Evolutionary conservation across 352 stramenopile genomes (phyloP), one percentile per base, ranked within the genome.

Genomic region (Phytophthora uliginosa): DNA sequence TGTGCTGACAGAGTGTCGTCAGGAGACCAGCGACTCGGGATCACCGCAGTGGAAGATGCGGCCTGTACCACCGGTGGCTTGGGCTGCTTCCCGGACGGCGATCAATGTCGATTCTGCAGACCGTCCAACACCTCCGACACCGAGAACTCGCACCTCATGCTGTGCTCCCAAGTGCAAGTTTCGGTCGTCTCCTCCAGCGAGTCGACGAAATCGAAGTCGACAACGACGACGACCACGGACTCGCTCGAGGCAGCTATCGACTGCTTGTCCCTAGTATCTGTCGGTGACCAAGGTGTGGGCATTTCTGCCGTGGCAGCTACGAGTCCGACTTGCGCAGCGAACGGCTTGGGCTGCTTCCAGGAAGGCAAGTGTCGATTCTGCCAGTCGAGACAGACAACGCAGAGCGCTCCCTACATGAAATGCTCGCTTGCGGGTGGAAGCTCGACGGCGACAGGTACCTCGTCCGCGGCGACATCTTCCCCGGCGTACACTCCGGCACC

Each of bases 321-420:
- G 6, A 76, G 18, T n/a, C 64, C 69, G 9, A 60, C 74, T 12
- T 81, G 74, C 31, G 34, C 57, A 55, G 22, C 38, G 8, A 76
- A 72, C 50, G 70, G 76, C 1, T 69, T 88, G 13, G 78, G 78
- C 20, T 80, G 70, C 62, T 74, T 65, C 10, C 18, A 64, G 20
- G 73, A 53, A 28, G 73, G 66, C 56, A 56, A 69, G 18, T 83
- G 83, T 31, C 78, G 83, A 54, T 84, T 81, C 33, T 90, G 83
- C 42, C 78, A 81, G 61, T 65, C 48, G n/a, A 67, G 59, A 52
- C 7, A 57, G 12, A 81, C 76, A 2, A 20, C 51, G 18, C 66
- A 82, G 36, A 84, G 74, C 45, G 47, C 47, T 2, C 20, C 69
- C 3, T 84, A 75, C 31, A 7, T 76, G 2, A 80, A 64, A 15